Evolutionary conservation across 1,139 yeast genomes (phyloP), one percentile per base, ranked within the genome.

Genomic region (Yamadazyma atlantica): DNA sequence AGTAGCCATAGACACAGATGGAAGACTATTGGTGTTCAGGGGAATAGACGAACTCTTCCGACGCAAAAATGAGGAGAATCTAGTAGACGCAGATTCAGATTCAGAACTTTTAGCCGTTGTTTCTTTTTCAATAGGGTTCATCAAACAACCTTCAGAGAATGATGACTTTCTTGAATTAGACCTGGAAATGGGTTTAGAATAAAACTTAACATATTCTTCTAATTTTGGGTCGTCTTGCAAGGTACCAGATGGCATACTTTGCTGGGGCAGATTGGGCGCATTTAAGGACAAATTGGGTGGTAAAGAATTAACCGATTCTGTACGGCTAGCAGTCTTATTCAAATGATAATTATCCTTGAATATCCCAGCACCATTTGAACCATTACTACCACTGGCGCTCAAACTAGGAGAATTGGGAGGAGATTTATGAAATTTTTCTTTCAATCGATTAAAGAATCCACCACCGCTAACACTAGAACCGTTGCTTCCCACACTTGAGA

Each of bases 191-290:
- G 54, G 66, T 42, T 68, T 72, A 39, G 66, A 64, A 50, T 75
- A 78, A 48, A 73, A 74, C 35, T 67, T 65, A 40, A 83, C 63
- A 50, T 81, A 83, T 37, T 78, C 80, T 29, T 77, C 76, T 28
- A 83, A 54, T 45, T 78, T 68, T 1, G 84, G 82, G 49, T 82
- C 86, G 22, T 37, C 32, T 19, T 18, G 6, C 11, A 18, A 11
- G 25, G 3, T 14, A 29, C 31, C 10, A 59, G 54, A 2, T 53
- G 42, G 1, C 58, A 49, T 13, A 16, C 10, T 14, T 18, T 21
- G 17, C n/a, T 4, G 25, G 12, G 16, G 12, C 21, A 12, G 29
- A 4, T 4, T 5, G 10, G 19, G 9, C 8, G 30, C 15, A n/a
- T 28, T 16, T 8, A 28, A 13, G 16, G 15, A 15, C 7, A 28